Conservation (phyloP, 163 green algal genomes). For the Chlorella variabilis region DNA sequence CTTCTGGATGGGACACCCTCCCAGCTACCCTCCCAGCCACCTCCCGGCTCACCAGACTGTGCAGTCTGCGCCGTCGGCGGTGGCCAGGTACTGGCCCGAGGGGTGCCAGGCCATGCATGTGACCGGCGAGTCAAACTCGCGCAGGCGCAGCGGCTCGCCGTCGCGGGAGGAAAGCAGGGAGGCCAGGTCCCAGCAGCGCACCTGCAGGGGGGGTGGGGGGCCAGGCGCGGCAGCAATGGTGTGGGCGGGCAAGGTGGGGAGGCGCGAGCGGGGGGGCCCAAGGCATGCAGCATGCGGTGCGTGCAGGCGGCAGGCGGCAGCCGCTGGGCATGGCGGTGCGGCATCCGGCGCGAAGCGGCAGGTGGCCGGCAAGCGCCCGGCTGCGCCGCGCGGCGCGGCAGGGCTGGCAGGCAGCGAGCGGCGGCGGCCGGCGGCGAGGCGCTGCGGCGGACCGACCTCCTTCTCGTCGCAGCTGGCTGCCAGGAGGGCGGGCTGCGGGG, state of each 20-base stretch:
- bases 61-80: slow-evolving; percentile 35
- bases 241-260: too few species aligned
- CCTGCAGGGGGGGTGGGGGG: background rate
- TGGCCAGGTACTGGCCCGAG: slow-evolving; percentile 19
- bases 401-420: too few species aligned
- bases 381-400: too few species aligned
- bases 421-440: too few species aligned
- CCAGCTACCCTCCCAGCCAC: background rate
- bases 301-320: too few species aligned
- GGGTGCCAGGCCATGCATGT: slow-evolving; percentile 24
- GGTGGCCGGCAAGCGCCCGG: too few species aligned
- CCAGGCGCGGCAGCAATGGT: background rate
- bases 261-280: too few species aligned
- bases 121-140: slow-evolving; percentile 25
- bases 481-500: background rate
- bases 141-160: slow-evolving; percentile 1
- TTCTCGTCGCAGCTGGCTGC: background rate
- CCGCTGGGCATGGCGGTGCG: too few species aligned
- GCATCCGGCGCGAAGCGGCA: too few species aligned
- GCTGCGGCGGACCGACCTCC: too few species aligned
- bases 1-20: too few species aligned
- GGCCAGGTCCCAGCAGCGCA: slow-evolving; percentile 31
- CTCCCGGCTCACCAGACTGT: slow-evolving; percentile 10
- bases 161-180: background rate
- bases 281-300: too few species aligned